These are phyloP conservation scores for Excoecaria agallocha DNA, from an alignment of 345 rosid genomes.

Conservation along the genomic window DNA sequence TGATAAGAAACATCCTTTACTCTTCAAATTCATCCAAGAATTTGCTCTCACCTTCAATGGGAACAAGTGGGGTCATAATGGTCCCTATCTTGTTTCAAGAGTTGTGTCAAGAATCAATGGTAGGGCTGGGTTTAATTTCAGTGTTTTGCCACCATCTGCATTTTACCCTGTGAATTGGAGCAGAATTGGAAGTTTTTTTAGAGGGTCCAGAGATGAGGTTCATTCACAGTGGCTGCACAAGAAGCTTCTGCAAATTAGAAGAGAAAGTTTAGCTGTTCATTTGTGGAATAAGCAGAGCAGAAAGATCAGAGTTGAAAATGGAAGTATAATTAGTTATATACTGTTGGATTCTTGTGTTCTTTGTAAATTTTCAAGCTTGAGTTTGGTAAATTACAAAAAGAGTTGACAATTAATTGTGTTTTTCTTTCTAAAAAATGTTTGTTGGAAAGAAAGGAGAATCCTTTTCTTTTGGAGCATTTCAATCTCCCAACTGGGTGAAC, in stretches of 20 bases:
- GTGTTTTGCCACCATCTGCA: conserved; percentile 68
- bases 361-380: conserved; percentile 48
- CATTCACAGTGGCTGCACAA: conserved; percentile 47
- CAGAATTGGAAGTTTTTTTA: conserved; percentile 51
- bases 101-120: conserved; percentile 52
- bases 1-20: conserved; percentile 72
- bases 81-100: conserved; percentile 85
- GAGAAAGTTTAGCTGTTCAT: conserved; percentile 62
- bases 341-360: conserved; percentile 58
- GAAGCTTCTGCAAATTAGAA: conserved; percentile 45
- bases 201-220: conserved; percentile 35
- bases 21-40: conserved; percentile 71
- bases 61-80: conserved; percentile 96
- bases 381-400: conserved; percentile 18
- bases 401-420: background rate
- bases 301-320: conserved; percentile 52
- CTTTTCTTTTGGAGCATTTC: background rate
- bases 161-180: conserved; percentile 92
- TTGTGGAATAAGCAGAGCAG: conserved; percentile 89
- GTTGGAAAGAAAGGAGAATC: conserved; percentile 5
- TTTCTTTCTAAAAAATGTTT: background rate
- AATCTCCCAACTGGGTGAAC: too few species aligned
- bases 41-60: conserved; percentile 81
- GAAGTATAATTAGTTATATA: conserved; percentile 58
- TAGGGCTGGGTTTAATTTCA: conserved; percentile 46